These are phyloP conservation scores for Colletotrichum sp. DNA, from an alignment of 2,329 filamentous ascomycete species.

Conservation along the genomic window DNA sequence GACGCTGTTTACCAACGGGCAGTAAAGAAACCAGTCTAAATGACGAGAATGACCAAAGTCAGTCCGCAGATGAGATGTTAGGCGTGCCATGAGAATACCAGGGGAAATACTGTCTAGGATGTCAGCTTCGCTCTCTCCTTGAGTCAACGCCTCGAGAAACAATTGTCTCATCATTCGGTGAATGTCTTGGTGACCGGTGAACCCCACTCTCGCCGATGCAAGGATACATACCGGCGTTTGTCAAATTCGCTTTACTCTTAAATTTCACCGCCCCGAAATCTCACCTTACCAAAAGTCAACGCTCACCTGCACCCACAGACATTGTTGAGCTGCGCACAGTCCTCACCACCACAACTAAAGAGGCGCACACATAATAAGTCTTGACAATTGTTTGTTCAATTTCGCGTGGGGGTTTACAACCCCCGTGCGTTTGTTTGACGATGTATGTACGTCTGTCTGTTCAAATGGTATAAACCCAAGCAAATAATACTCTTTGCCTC, in stretches of 20 bases:
- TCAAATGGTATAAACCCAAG: constrained; percentile 15
- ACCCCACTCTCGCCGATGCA: background rate
- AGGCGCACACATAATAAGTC: background rate
- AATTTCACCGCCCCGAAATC: background rate
- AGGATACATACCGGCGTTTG: background rate
- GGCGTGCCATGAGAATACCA: background rate
- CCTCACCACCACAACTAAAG: background rate
- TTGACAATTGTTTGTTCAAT: background rate
- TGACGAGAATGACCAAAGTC: background rate
- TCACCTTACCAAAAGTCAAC: background rate
- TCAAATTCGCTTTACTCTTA: background rate
- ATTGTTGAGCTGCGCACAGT: constrained; percentile 1
- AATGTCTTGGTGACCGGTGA: background rate
- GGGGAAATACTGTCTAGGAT: background rate
- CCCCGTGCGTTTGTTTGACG: background rate
- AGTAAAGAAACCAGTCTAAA: background rate
- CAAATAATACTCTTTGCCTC: background rate
- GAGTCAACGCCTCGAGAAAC: background rate
- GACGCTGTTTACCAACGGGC: background rate
- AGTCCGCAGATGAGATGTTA: background rate
- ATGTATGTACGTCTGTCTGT: constrained; percentile 13
- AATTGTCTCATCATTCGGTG: background rate
- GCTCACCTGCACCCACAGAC: background rate
- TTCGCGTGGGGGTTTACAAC: background rate
- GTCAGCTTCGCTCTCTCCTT: background rate